Base-by-base conservation (phyloP, 1,139 yeast species). In the Geotrichum carabidarum region DNA sequence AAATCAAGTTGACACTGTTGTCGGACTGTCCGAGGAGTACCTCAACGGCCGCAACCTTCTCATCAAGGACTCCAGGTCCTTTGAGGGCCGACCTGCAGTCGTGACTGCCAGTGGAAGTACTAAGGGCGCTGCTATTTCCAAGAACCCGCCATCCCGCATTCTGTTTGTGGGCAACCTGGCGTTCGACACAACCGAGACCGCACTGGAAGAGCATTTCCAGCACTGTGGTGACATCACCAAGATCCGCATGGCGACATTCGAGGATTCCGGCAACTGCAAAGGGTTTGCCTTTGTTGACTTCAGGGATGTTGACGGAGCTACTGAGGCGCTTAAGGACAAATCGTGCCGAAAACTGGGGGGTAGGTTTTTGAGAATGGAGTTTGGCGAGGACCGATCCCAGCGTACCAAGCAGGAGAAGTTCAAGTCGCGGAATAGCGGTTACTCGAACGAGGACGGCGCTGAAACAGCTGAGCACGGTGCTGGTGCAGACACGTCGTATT, bases 211-310 rank as follows among this genome's bases (percentile, higher is more conserved):
- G 63, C 96, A 88, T 62, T 93, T 91, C 74, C 72, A 73, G 63
- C 82, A 76, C 62, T 84, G 87, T 66, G 97, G 97, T 34, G 91
- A 87, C 58, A 90, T 90, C 56, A 73, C 78, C 35, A 82, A 80
- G 63, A 81, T 91, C 54, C 80, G 99, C 69, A 91, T 91, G 95
- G 98, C 98, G 1, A 91, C 99, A 8, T 93, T 93, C 70, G 93
- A 93, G 72, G 99, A 93, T 67, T 76, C 87, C 44, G 98, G 98
- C 1, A 91, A 90, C 68, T 93, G 98, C 74, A 93, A 93, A 70
- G 99, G 99, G 1, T 93, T 91, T 75, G 93, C 96, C 0, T 93
- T 93, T 66, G 74, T 93, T 43, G 99, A 93, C 70, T 93, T 91
- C 73, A 79, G 76, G 62, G 84, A 84, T 61, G 86, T 85, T 60